These are phyloP conservation scores for Sonneratia alba DNA, from an alignment of 345 rosid species.

Conservation along the genomic window DNA sequence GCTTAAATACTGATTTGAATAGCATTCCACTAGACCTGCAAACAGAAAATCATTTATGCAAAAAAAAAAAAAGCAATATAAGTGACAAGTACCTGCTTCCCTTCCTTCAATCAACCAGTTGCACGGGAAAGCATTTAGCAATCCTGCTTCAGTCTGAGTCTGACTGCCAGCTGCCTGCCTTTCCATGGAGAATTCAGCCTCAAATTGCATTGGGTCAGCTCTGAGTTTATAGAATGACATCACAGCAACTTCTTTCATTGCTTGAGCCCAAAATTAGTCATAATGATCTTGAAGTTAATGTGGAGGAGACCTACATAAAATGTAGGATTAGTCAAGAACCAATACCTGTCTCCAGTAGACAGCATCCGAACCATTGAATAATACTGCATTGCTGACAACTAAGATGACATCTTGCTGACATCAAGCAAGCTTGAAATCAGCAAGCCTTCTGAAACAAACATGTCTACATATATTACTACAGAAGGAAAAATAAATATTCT, in stretches of 20 bases:
- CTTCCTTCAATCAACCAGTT: background rate
- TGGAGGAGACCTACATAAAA: background rate
- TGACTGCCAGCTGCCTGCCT: background rate
- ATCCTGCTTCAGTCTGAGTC: background rate
- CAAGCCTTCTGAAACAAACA: background rate
- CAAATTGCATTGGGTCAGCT: background rate
- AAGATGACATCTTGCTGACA: constrained; percentile 18
- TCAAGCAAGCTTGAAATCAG: background rate
- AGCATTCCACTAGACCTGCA: background rate
- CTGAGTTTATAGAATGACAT: background rate
- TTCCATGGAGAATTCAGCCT: background rate
- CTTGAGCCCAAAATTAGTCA: background rate
- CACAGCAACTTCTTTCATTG: background rate
- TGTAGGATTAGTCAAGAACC: background rate
- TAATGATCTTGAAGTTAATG: background rate
- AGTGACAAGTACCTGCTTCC: background rate
- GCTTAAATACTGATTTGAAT: too few relatives aligned
- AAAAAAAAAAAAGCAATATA: background rate
- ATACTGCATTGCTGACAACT: constrained; percentile 18
- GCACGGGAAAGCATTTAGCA: background rate
- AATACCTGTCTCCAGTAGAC: constrained; percentile 21
- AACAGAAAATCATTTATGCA: background rate
- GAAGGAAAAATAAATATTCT: background rate
- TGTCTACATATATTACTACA: background rate
- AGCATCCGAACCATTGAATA: constrained; percentile 25